Evolutionary conservation across 805 yeast genomes (phyloP).

Genomic region (Maudiozyma pseudohumilis): DNA sequence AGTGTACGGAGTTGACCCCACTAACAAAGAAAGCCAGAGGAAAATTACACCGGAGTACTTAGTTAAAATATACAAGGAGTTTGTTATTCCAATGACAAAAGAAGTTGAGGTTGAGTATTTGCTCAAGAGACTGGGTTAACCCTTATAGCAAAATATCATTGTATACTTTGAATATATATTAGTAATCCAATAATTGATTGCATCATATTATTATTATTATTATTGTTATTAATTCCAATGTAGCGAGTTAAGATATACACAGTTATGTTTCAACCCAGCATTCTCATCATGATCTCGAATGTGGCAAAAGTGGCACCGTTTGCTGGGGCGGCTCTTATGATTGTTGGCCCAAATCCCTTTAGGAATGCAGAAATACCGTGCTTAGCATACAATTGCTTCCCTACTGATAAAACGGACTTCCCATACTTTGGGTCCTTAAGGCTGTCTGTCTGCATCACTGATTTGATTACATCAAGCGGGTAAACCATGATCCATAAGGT

Average conservation of each 20-base stretch:
- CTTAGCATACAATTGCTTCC: constrained; percentile 43
- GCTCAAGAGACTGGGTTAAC: constrained; percentile 61
- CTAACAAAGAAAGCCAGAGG: constrained; percentile 59
- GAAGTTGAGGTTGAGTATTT: constrained; percentile 91
- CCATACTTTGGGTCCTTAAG: constrained; percentile 42
- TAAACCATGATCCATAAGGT: constrained; percentile 76
- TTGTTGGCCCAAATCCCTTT: constrained; percentile 86
- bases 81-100: constrained; percentile 88
- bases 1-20: constrained; percentile 83
- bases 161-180: neutral
- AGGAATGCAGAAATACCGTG: constrained; percentile 71
- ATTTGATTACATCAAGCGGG: constrained; percentile 87
- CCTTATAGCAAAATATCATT: neutral
- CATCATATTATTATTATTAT: neutral
- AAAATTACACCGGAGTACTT: constrained; percentile 76
- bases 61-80: constrained; percentile 75
- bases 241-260: neutral
- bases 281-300: constrained; percentile 81
- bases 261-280: constrained; percentile 32
- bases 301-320: constrained; percentile 95
- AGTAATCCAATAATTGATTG: no score
- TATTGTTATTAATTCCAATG: neutral
- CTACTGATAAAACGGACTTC: constrained; percentile 43
- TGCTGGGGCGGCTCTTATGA: constrained; percentile 95
- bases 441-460: constrained; percentile 56